Percentiles rank a stretch among this genome's conserved stretches.
Evolutionary conservation across 1,139 yeast species (phyloP).

Genomic region (Scheffersomyces cryptocercus): DNA sequence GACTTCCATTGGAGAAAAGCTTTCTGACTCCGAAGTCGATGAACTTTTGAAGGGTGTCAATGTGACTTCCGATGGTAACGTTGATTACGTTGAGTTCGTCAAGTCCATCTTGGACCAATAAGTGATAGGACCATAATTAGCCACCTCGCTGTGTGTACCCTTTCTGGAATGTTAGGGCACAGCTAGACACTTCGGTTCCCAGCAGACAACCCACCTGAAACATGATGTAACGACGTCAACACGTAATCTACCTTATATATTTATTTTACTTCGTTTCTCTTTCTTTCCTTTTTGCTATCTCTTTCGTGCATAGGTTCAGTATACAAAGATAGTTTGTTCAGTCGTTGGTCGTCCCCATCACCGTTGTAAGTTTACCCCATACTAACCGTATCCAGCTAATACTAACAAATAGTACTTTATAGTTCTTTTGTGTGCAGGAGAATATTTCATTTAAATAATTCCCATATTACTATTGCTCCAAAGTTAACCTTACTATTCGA

Average conservation of each 20-base stretch:
- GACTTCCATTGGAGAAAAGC: slow-evolving; percentile 94
- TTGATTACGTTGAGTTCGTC: slow-evolving; percentile 92
- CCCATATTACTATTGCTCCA: too few relatives aligned
- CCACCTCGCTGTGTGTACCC: too few relatives aligned
- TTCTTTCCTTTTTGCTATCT: background rate
- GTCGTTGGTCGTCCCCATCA: too few relatives aligned
- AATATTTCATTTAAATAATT: background rate
- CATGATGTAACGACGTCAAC: too few relatives aligned
- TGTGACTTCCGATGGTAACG: slow-evolving; percentile 90
- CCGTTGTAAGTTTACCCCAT: too few relatives aligned
- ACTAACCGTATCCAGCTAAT: background rate
- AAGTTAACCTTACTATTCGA: too few relatives aligned
- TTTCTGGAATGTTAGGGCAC: too few relatives aligned
- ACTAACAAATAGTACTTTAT: too few relatives aligned
- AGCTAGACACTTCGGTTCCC: too few relatives aligned
- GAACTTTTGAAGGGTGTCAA: slow-evolving; percentile 94
- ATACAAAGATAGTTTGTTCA: background rate
- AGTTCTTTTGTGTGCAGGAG: background rate
- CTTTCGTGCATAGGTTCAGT: background rate
- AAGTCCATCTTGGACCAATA: slow-evolving; percentile 90
- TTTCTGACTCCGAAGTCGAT: slow-evolving; percentile 88
- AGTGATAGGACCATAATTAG: background rate
- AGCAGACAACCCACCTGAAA: too few relatives aligned
- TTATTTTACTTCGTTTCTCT: background rate
- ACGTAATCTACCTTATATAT: background rate